Evolutionary conservation across 192 early-diverging fungal genomes (phyloP).

Genomic region (Rhizophagus prolifer): DNA sequence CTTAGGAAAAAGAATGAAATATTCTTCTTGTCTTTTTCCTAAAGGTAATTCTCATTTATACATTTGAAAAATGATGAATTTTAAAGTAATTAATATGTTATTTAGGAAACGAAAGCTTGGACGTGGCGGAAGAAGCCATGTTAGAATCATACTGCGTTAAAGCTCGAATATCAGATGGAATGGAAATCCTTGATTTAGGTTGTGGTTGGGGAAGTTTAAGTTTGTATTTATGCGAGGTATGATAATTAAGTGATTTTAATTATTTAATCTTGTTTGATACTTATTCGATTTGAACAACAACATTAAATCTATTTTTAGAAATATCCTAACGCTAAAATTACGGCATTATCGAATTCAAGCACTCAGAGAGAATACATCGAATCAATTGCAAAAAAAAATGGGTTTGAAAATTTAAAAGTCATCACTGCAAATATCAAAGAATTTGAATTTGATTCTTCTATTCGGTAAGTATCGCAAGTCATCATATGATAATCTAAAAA

Average conservation of each 20-base stretch:
- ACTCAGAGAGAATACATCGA: constrained; percentile 56
- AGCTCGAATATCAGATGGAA: constrained; percentile 54
- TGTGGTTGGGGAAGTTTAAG: constrained; percentile 64
- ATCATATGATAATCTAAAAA: neutral
- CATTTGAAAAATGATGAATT: neutral
- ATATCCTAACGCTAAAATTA: constrained; percentile 57
- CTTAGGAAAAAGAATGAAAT: constrained; percentile 58
- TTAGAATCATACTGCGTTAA: constrained; percentile 55
- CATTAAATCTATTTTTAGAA: constrained; percentile 31
- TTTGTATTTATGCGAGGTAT: constrained; percentile 58
- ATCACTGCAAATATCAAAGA: constrained; percentile 58
- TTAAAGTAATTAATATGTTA: neutral
- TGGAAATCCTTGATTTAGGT: constrained; percentile 59
- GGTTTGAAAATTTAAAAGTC: constrained; percentile 54
- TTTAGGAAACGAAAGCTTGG: constrained; percentile 29
- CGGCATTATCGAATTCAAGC: constrained; percentile 59
- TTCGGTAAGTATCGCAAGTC: constrained; percentile 15
- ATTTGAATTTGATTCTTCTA: constrained; percentile 41
- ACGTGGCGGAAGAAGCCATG: constrained; percentile 63
- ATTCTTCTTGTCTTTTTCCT: constrained; percentile 60
- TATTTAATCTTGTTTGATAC: neutral
- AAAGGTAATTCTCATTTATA: constrained; percentile 32
- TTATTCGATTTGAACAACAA: too few relatives aligned
- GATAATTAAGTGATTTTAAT: neutral
- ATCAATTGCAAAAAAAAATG: constrained; percentile 33